Percentiles rank a stretch among this genome's conserved stretches.
Conservation (phyloP, 176 grass and related monocot genomes). For the Poa annua region DNA sequence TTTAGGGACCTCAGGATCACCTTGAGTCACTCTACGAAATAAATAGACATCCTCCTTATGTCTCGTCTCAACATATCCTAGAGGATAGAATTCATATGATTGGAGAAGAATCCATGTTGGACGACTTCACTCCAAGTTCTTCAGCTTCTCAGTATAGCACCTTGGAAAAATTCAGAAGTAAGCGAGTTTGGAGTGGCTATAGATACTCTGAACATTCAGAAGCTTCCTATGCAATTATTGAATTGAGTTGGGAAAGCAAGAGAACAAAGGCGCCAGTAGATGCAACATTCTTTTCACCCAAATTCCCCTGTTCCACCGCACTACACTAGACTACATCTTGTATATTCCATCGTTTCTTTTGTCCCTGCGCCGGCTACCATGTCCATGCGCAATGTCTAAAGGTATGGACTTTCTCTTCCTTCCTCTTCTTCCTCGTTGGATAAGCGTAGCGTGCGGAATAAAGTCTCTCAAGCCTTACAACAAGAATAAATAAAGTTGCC, state of each 20-base stretch:
- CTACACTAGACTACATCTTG: neutral
- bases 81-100: no score
- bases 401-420: neutral
- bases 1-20: no score
- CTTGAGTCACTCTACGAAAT: no score
- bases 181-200: neutral
- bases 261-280: neutral
- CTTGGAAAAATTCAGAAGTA: neutral
- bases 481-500: constrained; percentile 1
- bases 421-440: neutral
- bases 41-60: no score
- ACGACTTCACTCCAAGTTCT: no score
- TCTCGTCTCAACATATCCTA: no score
- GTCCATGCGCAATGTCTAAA: neutral
- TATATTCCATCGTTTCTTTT: neutral
- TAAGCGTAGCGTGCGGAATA: neutral
- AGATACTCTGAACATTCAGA: neutral
- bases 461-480: neutral
- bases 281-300: neutral
- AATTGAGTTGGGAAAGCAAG: neutral
- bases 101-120: no score
- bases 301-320: neutral
- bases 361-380: neutral
- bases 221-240: neutral
- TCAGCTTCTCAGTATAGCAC: no score